These are phyloP conservation scores for Coniochaeta sp. DNA, from an alignment of 2,329 filamentous ascomycete genomes.

Conservation along the genomic window DNA sequence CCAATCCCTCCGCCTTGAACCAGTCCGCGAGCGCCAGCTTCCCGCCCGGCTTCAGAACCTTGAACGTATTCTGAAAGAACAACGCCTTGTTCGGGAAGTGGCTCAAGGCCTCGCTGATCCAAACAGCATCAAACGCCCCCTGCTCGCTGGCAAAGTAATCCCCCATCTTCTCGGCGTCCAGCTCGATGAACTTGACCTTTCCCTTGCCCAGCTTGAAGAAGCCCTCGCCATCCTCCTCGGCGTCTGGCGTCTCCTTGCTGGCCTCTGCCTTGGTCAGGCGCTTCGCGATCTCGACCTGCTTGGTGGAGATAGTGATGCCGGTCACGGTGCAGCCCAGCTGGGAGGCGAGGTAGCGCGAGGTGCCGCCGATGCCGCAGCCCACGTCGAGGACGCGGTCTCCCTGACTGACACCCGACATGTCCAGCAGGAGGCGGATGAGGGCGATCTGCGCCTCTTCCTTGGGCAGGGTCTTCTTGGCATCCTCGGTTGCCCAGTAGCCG, in stretches of 20 bases:
- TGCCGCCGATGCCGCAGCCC: conserved; percentile 54
- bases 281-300: conserved; percentile 51
- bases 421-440: conserved; percentile 47
- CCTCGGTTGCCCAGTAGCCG: conserved; percentile 46
- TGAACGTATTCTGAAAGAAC: conserved; percentile 47
- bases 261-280: conserved; percentile 35
- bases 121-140: conserved; percentile 45
- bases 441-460: conserved; percentile 53
- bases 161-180: conserved; percentile 55
- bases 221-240: conserved; percentile 18
- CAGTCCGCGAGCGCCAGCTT: conserved; percentile 53
- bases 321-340: conserved; percentile 45
- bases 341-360: conserved; percentile 46
- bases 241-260: conserved; percentile 9
- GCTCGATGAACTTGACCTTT: conserved; percentile 46
- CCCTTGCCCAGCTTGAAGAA: conserved; percentile 34
- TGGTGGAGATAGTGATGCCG: conserved; percentile 52
- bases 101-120: conserved; percentile 55
- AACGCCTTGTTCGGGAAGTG: conserved; percentile 52
- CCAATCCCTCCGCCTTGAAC: conserved; percentile 47
- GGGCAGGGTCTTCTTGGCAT: conserved; percentile 37
- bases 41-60: conserved; percentile 39
- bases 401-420: conserved; percentile 30
- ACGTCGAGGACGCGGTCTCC: conserved; percentile 46
- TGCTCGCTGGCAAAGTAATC: conserved; percentile 35